Base-by-base conservation (phyloP, 2,329 filamentous ascomycete genomes). In the Trichoderma polysporum region DNA sequence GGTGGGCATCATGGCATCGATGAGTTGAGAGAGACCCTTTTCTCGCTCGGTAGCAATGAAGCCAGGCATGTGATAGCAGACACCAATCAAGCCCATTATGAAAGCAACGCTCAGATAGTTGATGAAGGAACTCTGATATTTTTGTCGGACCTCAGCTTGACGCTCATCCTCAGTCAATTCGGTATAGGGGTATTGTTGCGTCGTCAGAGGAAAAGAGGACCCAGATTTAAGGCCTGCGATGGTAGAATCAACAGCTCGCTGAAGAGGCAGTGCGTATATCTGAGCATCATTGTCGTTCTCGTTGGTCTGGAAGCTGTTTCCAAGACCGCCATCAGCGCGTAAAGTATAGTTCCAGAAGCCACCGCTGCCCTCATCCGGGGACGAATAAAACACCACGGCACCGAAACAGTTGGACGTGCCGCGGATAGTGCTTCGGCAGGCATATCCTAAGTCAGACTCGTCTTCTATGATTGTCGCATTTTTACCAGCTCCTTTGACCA, bases 1-100 rank as follows among this genome's bases (percentile, higher is more conserved):
- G 83, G 83, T 79, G 88, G 87, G 66, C 87, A 85, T 90, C 89
- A 93, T 93, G 58, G 90, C 88, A 77, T 93, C 90, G 39, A 93
- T 88, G 15, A 93, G 81, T 72, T 91, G 88, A 4, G 89, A 90
- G 79, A 92, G 88, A 2, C 90, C 90, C 7, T 85, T 78, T 76
- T 92, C 90, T 57, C 90, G 81, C 76, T 93, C 91, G 2, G 85
- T 84, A 2, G 90, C 89, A 76, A 92, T 87, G 70, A 91, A 83
- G 33, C 90, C 89, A 3, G 89, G 88, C 15, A 92, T 80, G 71
- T 93, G 90, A 73, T 93, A 92, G 59, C 86, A 86, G 5, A 92
- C 85, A 4, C 89, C 88, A 45, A 90, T 85, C 64, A 91, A 85
- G 5, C 86, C 89, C 69, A 92, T 85, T 73, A 91, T 87, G 72